Conservation (phyloP, 352 stramenopile species). For the Peronospora tabacina region DNA sequence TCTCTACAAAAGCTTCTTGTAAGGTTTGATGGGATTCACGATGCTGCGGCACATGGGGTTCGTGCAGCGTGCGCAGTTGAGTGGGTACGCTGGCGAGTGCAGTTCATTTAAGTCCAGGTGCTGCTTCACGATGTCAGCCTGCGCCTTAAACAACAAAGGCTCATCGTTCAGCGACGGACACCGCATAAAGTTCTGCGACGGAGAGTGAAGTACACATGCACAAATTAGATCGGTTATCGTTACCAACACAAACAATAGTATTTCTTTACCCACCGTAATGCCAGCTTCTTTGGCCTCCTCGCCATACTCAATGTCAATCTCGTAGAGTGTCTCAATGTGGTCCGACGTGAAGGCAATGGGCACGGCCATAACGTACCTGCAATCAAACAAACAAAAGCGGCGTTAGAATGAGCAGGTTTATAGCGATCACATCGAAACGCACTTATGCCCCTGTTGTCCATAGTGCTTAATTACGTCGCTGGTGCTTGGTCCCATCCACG, state of each 20-base stretch:
- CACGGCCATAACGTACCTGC: slow-evolving; percentile 92
- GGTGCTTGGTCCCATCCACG: slow-evolving; percentile 97
- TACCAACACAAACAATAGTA: neutral
- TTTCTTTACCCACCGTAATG: slow-evolving; percentile 61
- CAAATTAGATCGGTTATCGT: neutral
- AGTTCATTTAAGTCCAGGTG: slow-evolving; percentile 79
- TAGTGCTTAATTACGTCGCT: slow-evolving; percentile 92
- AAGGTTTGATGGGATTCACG: slow-evolving; percentile 76
- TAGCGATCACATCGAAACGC: slow-evolving; percentile 10
- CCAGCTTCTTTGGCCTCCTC: slow-evolving; percentile 93
- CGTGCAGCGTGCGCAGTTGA: slow-evolving; percentile 76
- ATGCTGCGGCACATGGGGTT: slow-evolving; percentile 83
- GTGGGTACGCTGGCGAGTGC: slow-evolving; percentile 73
- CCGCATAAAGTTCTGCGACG: slow-evolving; percentile 83
- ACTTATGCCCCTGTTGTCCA: slow-evolving; percentile 89
- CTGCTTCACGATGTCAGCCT: slow-evolving; percentile 94
- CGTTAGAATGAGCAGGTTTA: neutral
- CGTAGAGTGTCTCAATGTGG: slow-evolving; percentile 99
- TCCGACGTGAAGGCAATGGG: slow-evolving; percentile 98
- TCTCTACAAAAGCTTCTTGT: slow-evolving; percentile 42
- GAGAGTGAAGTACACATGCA: neutral
- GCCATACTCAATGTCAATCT: slow-evolving; percentile 99
- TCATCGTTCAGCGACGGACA: slow-evolving; percentile 95
- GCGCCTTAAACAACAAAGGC: slow-evolving; percentile 91
- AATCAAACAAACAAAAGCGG: slow-evolving; percentile 3